Conservation (phyloP, 2,329 filamentous ascomycete genomes). For the Rutstroemia sp. region DNA sequence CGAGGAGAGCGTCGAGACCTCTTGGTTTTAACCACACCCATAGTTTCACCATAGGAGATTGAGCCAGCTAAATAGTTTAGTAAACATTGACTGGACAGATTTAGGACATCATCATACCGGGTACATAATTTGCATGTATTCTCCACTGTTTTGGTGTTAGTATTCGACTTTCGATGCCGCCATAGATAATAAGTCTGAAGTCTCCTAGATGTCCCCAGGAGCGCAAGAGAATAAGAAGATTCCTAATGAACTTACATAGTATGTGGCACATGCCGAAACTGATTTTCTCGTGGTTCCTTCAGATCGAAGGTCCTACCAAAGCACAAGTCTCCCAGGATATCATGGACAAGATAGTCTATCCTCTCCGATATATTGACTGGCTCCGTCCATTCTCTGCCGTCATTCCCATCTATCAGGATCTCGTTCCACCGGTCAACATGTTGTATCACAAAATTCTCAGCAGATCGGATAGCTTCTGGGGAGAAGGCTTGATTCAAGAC, state of each 20-base stretch:
- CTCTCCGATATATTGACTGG: not conserved
- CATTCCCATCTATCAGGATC: not conserved
- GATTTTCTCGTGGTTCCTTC: not conserved
- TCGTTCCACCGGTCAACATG: not conserved
- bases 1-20: not conserved
- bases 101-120: not conserved
- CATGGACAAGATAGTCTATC: not conserved
- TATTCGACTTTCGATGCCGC: not conserved
- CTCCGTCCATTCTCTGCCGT: not conserved
- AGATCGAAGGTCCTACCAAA: not conserved
- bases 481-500: not conserved
- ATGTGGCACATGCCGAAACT: not conserved
- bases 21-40: not conserved
- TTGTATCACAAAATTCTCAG: not conserved
- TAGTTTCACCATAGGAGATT: not conserved
- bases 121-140: not conserved
- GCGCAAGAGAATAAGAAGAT: not conserved
- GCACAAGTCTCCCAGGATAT: not conserved
- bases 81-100: not conserved
- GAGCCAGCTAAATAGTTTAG: not conserved
- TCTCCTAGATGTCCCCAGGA: too few relatives aligned
- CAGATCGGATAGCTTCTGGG: not conserved
- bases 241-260: not conserved
- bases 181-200: not conserved
- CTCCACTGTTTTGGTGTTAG: not conserved